These are phyloP conservation scores for Amylocarpus encephaloides DNA, from an alignment of 2,329 filamentous ascomycete genomes.

Conservation along the genomic window DNA sequence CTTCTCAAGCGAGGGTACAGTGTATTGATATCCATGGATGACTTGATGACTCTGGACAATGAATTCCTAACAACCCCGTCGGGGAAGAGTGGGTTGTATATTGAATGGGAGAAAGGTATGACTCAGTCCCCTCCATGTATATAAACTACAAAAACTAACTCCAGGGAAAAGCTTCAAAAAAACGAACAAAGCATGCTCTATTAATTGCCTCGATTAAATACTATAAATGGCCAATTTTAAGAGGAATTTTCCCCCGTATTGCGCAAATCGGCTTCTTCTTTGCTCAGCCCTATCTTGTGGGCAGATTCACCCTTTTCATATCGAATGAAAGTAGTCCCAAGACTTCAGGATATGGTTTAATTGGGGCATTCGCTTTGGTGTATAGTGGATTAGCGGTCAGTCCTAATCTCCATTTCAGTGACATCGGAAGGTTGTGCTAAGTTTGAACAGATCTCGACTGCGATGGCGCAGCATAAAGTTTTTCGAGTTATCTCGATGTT, in stretches of 20 bases:
- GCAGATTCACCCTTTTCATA: constrained; percentile 8
- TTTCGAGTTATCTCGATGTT: constrained; percentile 1
- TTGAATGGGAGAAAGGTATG: constrained; percentile 16
- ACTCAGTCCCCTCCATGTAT: not conserved
- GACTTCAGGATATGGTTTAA: constrained; percentile 21
- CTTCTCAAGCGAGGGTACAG: constrained; percentile 31
- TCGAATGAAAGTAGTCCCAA: constrained; percentile 3
- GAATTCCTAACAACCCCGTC: constrained; percentile 9
- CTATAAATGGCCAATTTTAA: constrained; percentile 12
- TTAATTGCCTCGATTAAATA: constrained; percentile 11
- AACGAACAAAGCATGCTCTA: constrained; percentile 12
- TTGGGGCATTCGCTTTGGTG: constrained; percentile 17
- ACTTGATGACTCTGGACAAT: constrained; percentile 23
- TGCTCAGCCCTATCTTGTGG: constrained; percentile 22
- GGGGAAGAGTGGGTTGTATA: constrained; percentile 5
- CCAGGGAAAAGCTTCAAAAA: constrained; percentile 7
- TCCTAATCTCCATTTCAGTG: not conserved
- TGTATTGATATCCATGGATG: constrained; percentile 28
- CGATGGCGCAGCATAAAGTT: constrained; percentile 33
- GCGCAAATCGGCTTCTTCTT: constrained; percentile 23
- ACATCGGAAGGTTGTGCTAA: not conserved
- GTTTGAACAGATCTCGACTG: constrained; percentile 14
- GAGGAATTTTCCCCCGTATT: constrained; percentile 19
- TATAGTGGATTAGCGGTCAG: constrained; percentile 20
- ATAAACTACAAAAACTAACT: not conserved